Evolutionary conservation across 768 basidiomycete genomes (phyloP).

Genomic region (Mycena sanguinolenta): DNA sequence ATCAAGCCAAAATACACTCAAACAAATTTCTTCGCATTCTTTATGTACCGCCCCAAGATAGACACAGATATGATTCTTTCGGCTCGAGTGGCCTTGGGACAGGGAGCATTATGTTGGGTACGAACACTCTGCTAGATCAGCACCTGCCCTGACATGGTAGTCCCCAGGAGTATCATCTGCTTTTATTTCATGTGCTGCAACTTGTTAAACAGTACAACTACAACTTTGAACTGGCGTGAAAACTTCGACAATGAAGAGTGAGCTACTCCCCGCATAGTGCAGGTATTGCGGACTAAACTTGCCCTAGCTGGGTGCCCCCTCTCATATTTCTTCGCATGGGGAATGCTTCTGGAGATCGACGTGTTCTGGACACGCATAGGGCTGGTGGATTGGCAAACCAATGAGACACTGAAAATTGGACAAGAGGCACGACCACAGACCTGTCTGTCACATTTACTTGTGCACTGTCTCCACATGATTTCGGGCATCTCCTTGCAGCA

Average conservation of each 20-base stretch:
- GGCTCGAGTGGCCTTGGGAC: no score
- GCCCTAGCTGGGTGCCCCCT: slow-evolving; percentile 16
- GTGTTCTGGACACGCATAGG: slow-evolving; percentile 10
- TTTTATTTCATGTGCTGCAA: slow-evolving; percentile 11
- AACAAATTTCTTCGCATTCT: no score
- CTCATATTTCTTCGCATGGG: slow-evolving; percentile 14
- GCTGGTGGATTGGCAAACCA: slow-evolving; percentile 11
- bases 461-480: neutral
- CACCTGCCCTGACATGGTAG: no score
- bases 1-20: no score
- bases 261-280: slow-evolving; percentile 13
- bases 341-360: slow-evolving; percentile 16
- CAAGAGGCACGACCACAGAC: slow-evolving; percentile 19
- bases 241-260: slow-evolving; percentile 5
- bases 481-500: neutral
- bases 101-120: no score
- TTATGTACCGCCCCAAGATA: no score
- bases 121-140: no score
- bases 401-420: slow-evolving; percentile 18
- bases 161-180: neutral
- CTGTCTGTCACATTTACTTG: slow-evolving; percentile 12
- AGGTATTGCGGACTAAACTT: slow-evolving; percentile 13
- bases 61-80: no score
- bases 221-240: no score
- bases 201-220: slow-evolving; percentile 2